Evolutionary conservation across 768 basidiomycete genomes (phyloP).

Genomic region (Butyriboletus loyo): DNA sequence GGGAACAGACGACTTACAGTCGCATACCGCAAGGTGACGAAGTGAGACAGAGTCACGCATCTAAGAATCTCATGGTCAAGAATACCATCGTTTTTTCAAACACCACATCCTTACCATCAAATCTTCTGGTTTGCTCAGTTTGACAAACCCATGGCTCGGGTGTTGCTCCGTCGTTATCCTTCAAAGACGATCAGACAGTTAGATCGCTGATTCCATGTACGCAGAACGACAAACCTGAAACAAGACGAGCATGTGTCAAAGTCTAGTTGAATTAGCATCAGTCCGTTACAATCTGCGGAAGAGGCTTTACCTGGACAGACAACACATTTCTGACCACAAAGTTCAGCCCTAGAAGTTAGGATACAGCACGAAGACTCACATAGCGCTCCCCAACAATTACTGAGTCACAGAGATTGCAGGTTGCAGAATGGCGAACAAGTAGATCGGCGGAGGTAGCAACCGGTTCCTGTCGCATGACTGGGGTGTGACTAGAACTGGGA

Average conservation of each 20-base stretch:
- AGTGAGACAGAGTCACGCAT: constrained; percentile 24
- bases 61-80: constrained; percentile 18
- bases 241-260: constrained; percentile 75
- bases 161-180: constrained; percentile 74
- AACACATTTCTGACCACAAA: constrained; percentile 65
- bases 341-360: constrained; percentile 1
- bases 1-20: constrained; percentile 34
- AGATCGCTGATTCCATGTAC: neutral
- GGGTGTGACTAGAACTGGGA: neutral
- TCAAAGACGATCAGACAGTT: neutral
- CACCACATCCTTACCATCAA: constrained; percentile 49
- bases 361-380: constrained; percentile 42
- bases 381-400: constrained; percentile 68
- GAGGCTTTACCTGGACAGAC: constrained; percentile 50
- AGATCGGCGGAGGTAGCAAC: neutral
- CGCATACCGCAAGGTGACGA: constrained; percentile 55
- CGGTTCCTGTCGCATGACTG: neutral
- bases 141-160: constrained; percentile 72
- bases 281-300: neutral
- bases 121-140: constrained; percentile 50
- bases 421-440: constrained; percentile 55
- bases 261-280: constrained; percentile 38
- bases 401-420: constrained; percentile 76
- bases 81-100: neutral
- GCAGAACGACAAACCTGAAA: constrained; percentile 46